These are phyloP conservation scores for Physcomitrium patens DNA, from an alignment of 225 moss, liverwort and hornwort genomes.

Conservation along the genomic window DNA sequence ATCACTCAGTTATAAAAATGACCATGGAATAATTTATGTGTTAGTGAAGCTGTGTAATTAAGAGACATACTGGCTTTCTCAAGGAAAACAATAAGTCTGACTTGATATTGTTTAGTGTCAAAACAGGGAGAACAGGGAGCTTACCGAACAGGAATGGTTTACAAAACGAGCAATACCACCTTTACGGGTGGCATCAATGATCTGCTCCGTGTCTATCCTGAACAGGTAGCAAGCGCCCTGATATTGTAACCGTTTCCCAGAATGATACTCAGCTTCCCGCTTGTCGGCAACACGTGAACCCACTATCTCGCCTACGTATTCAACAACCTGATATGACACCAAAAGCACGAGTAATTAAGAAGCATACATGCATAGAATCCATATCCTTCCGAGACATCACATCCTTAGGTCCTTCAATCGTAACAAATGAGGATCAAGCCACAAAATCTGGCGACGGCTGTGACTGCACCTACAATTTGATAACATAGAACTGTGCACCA, in stretches of 20 bases:
- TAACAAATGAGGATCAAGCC: too few relatives aligned
- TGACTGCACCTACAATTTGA: too few relatives aligned
- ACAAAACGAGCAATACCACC: conserved; percentile 89
- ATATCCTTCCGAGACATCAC: too few relatives aligned
- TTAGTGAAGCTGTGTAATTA: too few relatives aligned
- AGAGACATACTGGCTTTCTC: too few relatives aligned
- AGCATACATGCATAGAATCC: too few relatives aligned
- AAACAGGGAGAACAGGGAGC: conserved; percentile 19
- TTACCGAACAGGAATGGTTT: conserved; percentile 86
- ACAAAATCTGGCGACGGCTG: too few relatives aligned
- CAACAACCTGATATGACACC: conserved; percentile 63
- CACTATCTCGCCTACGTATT: conserved; percentile 81
- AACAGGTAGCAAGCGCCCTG: conserved; percentile 85
- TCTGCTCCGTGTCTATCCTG: conserved; percentile 76
- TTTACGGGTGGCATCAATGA: conserved; percentile 83
- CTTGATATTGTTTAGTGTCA: not conserved
- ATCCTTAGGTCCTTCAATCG: too few relatives aligned
- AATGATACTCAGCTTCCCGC: conserved; percentile 82
- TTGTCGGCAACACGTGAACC: conserved; percentile 85
- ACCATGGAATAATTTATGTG: too few relatives aligned
- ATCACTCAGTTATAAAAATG: too few relatives aligned
- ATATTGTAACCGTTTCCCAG: conserved; percentile 71
- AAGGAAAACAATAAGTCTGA: not conserved
- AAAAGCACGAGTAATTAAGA: conserved; percentile 14
- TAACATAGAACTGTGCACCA: too few relatives aligned